Percentiles rank a stretch among this genome's conserved stretches.
Conservation (phyloP, 495 filamentous ascomycete genomes). For the Ascobolus immersus region DNA sequence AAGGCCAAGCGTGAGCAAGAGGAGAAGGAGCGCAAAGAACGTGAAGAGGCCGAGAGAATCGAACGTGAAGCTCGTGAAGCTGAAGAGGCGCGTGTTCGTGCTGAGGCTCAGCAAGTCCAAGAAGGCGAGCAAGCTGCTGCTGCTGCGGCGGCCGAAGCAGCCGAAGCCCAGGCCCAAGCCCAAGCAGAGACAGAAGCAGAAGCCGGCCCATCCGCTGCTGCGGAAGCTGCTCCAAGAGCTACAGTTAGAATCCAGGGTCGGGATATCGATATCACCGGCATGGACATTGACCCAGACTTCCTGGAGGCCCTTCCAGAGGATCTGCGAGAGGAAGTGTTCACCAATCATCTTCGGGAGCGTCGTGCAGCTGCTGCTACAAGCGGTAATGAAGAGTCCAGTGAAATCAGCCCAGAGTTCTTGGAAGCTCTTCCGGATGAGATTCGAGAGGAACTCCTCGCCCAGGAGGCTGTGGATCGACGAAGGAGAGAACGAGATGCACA, state of each 20-base stretch:
- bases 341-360: slow-evolving; percentile 57
- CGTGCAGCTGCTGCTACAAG: slow-evolving; percentile 34
- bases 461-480: slow-evolving; percentile 70
- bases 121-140: slow-evolving; percentile 24
- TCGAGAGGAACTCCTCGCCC: slow-evolving; percentile 62
- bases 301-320: slow-evolving; percentile 86
- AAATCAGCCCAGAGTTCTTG: slow-evolving; percentile 83
- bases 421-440: slow-evolving; percentile 79
- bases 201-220: slow-evolving; percentile 25
- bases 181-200: slow-evolving; percentile 19
- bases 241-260: slow-evolving; percentile 60
- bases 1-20: slow-evolving; percentile 34
- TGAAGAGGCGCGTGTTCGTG: slow-evolving; percentile 10
- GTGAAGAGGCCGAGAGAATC: slow-evolving; percentile 29
- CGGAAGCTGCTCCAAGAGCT: slow-evolving; percentile 29
- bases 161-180: slow-evolving; percentile 64
- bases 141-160: slow-evolving; percentile 30
- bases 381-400: slow-evolving; percentile 56
- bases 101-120: slow-evolving; percentile 16
- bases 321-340: slow-evolving; percentile 80
- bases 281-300: slow-evolving; percentile 86
- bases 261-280: slow-evolving; percentile 67
- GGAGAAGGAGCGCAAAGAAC: slow-evolving; percentile 32
- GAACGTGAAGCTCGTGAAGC: slow-evolving; percentile 20
- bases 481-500: slow-evolving; percentile 61